A percentile compares a stretch with the other conserved stretches of the same genome.
These are phyloP conservation scores for Diaporthe aspalathi DNA, from an alignment of 2,329 filamentous ascomycete genomes.

Conservation along the genomic window DNA sequence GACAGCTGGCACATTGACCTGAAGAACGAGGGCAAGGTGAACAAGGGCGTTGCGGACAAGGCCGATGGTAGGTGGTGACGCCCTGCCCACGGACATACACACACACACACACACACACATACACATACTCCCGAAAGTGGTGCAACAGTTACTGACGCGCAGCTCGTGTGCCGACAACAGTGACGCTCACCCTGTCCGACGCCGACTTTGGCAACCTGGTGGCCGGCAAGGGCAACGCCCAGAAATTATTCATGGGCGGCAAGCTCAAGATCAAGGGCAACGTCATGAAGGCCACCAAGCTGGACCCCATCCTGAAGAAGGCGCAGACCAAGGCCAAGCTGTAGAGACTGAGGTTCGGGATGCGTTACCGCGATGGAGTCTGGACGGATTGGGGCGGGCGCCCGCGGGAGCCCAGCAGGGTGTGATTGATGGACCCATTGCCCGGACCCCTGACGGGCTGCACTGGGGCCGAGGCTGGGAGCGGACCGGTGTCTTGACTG, in stretches of 20 bases:
- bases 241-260: constrained; percentile 96
- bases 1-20: constrained; percentile 96
- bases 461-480: not conserved
- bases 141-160: constrained; percentile 5
- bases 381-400: constrained; percentile 38
- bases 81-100: too few species aligned
- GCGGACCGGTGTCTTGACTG: constrained; percentile 11
- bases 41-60: constrained; percentile 82
- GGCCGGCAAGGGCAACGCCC: constrained; percentile 89
- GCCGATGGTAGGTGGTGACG: constrained; percentile 75
- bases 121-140: not conserved
- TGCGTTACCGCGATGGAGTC: constrained; percentile 35
- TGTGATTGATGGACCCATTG: not conserved
- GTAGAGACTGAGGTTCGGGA: constrained; percentile 56
- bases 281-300: constrained; percentile 98
- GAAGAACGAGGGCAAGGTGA: constrained; percentile 87
- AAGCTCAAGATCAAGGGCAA: constrained; percentile 99
- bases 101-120: too few species aligned
- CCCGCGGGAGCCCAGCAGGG: constrained; percentile 16
- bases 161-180: constrained; percentile 57
- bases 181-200: constrained; percentile 87
- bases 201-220: constrained; percentile 88
- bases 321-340: constrained; percentile 87
- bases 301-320: constrained; percentile 93
- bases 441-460: constrained; percentile 2